Percentiles rank a stretch among this genome's conserved stretches.
phyloP scores from a whole-genome alignment of 2,329 filamentous ascomycete species.

The Coniochaeta hoffmannii region DNA sequence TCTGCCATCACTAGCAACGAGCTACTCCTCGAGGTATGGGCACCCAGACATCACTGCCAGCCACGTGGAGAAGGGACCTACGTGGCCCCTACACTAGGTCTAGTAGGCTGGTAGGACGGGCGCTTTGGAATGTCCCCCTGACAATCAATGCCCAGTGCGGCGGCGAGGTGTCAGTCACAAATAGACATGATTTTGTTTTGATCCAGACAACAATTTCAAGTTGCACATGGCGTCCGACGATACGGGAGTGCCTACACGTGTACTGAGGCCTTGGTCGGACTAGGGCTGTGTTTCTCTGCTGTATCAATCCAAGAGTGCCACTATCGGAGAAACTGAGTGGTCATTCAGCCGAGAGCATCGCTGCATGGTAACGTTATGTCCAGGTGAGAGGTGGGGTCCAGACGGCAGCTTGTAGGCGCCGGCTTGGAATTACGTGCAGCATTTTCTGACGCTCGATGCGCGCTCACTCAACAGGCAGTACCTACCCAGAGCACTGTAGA shows the following conservation, averaged over 20 bases:
- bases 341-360: conserved; percentile 1
- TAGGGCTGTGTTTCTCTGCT: neutral
- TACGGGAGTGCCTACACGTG: neutral
- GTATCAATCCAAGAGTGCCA: neutral
- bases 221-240: neutral
- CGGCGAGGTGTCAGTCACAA: neutral
- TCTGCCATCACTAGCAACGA: neutral
- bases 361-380: neutral
- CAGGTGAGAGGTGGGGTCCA: neutral
- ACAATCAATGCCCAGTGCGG: neutral
- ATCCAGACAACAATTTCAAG: neutral
- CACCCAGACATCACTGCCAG: neutral
- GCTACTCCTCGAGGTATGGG: neutral
- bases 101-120: too few relatives aligned
- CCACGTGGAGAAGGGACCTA: neutral
- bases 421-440: neutral
- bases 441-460: neutral
- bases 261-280: too few relatives aligned
- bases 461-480: neutral
- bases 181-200: neutral
- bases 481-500: too few relatives aligned
- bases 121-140: neutral
- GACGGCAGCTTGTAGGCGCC: neutral
- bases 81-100: too few relatives aligned
- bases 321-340: neutral